Evolutionary conservation across 768 basidiomycete genomes (phyloP), one percentile per base, ranked within the genome.

Genomic region (Podaxis sp.): DNA sequence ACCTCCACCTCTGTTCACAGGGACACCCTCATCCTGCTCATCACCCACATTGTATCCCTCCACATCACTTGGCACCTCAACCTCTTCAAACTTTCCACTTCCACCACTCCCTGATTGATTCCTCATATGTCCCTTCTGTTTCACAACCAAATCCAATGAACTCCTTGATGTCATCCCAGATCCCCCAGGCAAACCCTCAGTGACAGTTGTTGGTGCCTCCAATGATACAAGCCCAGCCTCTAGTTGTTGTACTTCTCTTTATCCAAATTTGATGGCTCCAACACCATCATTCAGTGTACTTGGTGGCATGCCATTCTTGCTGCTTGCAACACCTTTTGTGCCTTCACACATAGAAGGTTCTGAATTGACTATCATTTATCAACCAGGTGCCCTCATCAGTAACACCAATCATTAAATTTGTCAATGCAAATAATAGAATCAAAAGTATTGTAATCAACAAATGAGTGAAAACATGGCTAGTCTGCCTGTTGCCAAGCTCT

Each of bases 401-500:
- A 46, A 17, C n/a, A 46, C 19, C 19, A 17, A 19, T 17, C 2
- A 3, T 1, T 46, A 13, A 8, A 46, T 9, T 17, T 5, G 19
- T 17, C 47, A 41, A 19, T 13, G 24, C 24, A 52, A 53, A 36
- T 24, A 37, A 22, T 13, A 19, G 27, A 52, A 17, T 4, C 19
- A 55, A 47, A 56, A 46, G 38, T 2, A 33, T 89, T 86, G 66
- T 87, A 89, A 67, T 90, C 88, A n/a, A 90, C 81, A 63, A 85
- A 89, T 2, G 87, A 89, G 74, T 5, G 87, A 84, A 66, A 89
- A 89, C 0, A 88, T 87, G 12, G 88, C 82, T 24, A 88, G 72
- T 47, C 88, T 82, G 11, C 89, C 89, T 15, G 87, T 89, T 2
- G 88, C 88, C 43, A 89, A 79, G 68, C 85, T 86, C 87, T 89